phyloP scores from a whole-genome alignment of 306 rosid species.

The Cucurbita ficifolia region DNA sequence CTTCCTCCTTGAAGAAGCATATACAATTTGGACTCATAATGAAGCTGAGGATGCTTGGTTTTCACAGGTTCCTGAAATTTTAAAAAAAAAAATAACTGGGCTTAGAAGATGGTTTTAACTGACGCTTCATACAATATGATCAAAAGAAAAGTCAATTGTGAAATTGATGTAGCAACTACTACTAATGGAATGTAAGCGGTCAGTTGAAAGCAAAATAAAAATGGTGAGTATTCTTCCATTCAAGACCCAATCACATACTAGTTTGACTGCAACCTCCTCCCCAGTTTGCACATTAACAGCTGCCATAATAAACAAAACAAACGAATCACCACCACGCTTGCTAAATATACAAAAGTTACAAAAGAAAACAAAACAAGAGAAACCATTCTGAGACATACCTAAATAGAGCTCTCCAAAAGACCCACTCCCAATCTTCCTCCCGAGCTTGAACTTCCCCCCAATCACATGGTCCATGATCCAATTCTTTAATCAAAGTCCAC shows the following conservation, averaged over 20 bases:
- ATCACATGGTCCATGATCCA: slow-evolving; percentile 82
- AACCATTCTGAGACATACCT: slow-evolving; percentile 23
- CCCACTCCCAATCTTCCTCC: slow-evolving; percentile 98
- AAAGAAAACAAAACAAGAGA: not conserved
- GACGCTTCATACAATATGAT: not conserved
- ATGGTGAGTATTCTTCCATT: not conserved
- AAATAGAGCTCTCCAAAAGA: slow-evolving; percentile 97
- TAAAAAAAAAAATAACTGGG: not conserved
- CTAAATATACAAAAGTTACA: not conserved
- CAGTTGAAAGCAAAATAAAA: not conserved
- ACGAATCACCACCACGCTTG: not conserved
- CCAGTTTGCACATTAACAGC: slow-evolving; percentile 89
- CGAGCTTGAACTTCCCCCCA: slow-evolving; percentile 83
- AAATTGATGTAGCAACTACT: not conserved
- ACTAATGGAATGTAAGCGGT: not conserved
- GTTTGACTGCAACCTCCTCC: slow-evolving; percentile 98
- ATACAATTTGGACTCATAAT: slow-evolving; percentile 94
- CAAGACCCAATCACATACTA: slow-evolving; percentile 44
- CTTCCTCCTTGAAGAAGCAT: slow-evolving; percentile 99
- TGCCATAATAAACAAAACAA: slow-evolving; percentile 18
- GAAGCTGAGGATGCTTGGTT: slow-evolving; percentile 98
- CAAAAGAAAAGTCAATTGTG: not conserved
- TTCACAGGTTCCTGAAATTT: slow-evolving; percentile 65
- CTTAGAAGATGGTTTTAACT: not conserved
- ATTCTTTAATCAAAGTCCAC: slow-evolving; percentile 18